Base-by-base conservation (phyloP, 768 basidiomycete species). In the Hypsizygus marmoreus region DNA sequence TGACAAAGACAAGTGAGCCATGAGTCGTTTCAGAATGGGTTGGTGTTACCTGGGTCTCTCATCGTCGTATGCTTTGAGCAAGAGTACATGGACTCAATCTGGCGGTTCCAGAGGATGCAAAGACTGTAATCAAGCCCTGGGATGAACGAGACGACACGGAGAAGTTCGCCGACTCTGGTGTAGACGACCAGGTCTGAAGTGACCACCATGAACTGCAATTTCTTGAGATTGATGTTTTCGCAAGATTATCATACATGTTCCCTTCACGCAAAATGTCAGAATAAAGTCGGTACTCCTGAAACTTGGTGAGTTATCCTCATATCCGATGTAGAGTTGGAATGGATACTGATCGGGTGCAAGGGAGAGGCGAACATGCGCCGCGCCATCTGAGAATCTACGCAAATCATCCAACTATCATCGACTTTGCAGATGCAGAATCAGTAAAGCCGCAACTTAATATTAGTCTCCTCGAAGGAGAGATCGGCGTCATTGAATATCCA, bases 11-110 rank as follows among this genome's bases (percentile, higher is more conserved):
- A 83, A 79, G 85, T 85, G 61, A 77, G 79, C 64, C n/a, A n/a
- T n/a, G n/a, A n/a, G n/a, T n/a, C n/a, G n/a, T n/a, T n/a, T n/a
- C n/a, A n/a, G n/a, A n/a, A n/a, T n/a, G n/a, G n/a, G n/a, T n/a
- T n/a, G n/a, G 36, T 38, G 26, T 38, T 22, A 14, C 14, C 43
- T 14, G 33, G 43, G 40, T 56, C 47, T 59, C 56, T 62, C 52
- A 61, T 55, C 37, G 56, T 47, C 43, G 51, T 46, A 45, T 59
- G 54, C 50, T 48, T 50, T 48, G 61, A 53, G 64, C 55, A 67
- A 91, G 88, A 59, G 86, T 92, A 40, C 75, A 92, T 60, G 91
- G 91, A 30, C 68, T 92, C 57, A 91, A 91, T 59, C 67, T 92
- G 43, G 76, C 78, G 4, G 75, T 89, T n/a, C 90, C 90, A 19